Conservation (phyloP, 495 filamentous ascomycete species). For the Chaetomium tenue region DNA sequence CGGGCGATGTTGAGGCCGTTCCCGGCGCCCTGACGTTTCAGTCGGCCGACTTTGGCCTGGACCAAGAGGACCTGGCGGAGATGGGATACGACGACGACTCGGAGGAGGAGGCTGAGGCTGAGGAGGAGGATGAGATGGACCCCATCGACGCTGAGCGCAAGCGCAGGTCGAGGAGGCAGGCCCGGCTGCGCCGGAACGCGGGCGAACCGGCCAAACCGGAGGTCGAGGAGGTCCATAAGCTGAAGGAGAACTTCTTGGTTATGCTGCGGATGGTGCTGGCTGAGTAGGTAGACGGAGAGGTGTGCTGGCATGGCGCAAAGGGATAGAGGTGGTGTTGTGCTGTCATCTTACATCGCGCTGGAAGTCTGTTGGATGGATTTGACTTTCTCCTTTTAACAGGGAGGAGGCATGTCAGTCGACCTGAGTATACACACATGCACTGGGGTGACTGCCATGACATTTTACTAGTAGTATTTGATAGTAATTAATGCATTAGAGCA, state of each 20-base stretch:
- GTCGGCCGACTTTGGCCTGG: slow-evolving; percentile 81
- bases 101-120: slow-evolving; percentile 65
- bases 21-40: slow-evolving; percentile 52
- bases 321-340: too few species aligned
- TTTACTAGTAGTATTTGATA: slow-evolving; percentile 4
- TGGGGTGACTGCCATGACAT: background rate
- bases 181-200: slow-evolving; percentile 74
- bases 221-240: slow-evolving; percentile 71
- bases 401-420: background rate
- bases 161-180: slow-evolving; percentile 68
- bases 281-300: slow-evolving; percentile 36
- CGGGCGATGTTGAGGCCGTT: slow-evolving; percentile 45
- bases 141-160: slow-evolving; percentile 83
- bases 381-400: background rate
- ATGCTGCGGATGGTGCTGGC: slow-evolving; percentile 88
- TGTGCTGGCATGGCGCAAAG: background rate
- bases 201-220: slow-evolving; percentile 87
- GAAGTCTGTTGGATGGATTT: background rate
- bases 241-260: slow-evolving; percentile 73
- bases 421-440: background rate
- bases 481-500: slow-evolving; percentile 6
- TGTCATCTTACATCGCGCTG: too few species aligned
- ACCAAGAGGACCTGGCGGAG: slow-evolving; percentile 82
- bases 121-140: slow-evolving; percentile 75
- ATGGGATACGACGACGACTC: slow-evolving; percentile 72